Evolutionary conservation across 805 yeast genomes (phyloP).

Genomic region (Schwanniomyces pseudopolymorphus): DNA sequence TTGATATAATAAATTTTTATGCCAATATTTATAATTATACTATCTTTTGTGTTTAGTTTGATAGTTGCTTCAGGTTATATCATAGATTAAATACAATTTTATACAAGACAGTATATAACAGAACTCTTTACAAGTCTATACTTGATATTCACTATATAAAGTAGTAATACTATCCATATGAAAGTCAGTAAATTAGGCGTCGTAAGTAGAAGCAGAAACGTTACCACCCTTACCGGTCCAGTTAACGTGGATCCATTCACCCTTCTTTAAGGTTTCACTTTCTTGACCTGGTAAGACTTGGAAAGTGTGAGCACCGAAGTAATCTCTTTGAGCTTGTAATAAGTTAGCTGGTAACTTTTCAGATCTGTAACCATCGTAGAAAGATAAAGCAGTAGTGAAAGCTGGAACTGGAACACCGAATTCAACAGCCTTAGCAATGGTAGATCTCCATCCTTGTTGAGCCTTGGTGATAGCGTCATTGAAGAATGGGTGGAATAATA

Average conservation of each 20-base stretch:
- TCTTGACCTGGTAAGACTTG: constrained; percentile 87
- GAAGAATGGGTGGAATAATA: constrained; percentile 95
- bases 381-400: constrained; percentile 91
- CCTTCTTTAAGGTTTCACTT: constrained; percentile 72
- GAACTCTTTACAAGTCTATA: neutral
- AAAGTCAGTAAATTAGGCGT: constrained; percentile 58
- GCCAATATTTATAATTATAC: neutral
- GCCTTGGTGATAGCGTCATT: constrained; percentile 88
- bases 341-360: constrained; percentile 95
- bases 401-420: constrained; percentile 98
- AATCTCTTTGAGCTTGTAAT: constrained; percentile 99
- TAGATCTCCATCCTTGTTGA: constrained; percentile 92
- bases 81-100: neutral
- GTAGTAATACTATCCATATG: neutral
- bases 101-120: too few species aligned
- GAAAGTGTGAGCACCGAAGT: constrained; percentile 99
- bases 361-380: constrained; percentile 99
- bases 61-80: neutral
- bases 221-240: constrained; percentile 99
- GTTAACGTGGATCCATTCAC: constrained; percentile 88
- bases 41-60: neutral
- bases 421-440: constrained; percentile 72
- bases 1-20: neutral
- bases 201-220: constrained; percentile 91
- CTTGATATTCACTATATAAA: neutral